Evolutionary conservation across 495 filamentous ascomycete genomes (phyloP).

Genomic region (Cairneyella variabilis): DNA sequence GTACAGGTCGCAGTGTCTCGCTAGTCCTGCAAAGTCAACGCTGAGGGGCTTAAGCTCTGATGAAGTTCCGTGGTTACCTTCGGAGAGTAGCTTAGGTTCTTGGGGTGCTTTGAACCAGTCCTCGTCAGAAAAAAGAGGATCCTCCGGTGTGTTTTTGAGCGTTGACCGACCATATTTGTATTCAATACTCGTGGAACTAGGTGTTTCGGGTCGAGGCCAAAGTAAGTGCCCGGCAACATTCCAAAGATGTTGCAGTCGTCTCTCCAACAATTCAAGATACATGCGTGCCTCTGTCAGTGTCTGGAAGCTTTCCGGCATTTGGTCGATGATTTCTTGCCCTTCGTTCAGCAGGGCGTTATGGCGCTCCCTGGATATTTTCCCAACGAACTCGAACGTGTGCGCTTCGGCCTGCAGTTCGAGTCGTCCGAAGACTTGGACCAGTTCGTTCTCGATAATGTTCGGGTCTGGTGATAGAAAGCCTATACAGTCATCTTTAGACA

Average conservation of each 20-base stretch:
- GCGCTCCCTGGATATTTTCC: not conserved
- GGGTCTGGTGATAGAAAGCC: not conserved
- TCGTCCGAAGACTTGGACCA: slow-evolving; percentile 2
- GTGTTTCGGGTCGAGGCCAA: not conserved
- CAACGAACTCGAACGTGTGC: not conserved
- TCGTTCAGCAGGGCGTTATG: not conserved
- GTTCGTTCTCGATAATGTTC: not conserved
- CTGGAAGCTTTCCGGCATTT: slow-evolving; percentile 2
- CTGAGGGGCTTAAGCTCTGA: no score
- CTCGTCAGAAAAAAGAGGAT: no score
- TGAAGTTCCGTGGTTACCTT: no score
- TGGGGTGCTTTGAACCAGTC: no score
- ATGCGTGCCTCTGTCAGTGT: slow-evolving; percentile 1
- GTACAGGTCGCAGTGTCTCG: not conserved
- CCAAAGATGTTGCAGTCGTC: slow-evolving; percentile 3
- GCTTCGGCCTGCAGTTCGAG: not conserved
- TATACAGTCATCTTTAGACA: not conserved
- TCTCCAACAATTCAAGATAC: slow-evolving; percentile 4
- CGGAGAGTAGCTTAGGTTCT: not conserved
- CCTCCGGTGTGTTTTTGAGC: no score
- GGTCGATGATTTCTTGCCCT: not conserved
- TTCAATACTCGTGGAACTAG: not conserved
- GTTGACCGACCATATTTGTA: not conserved
- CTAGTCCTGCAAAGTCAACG: not conserved
- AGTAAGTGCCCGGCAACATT: not conserved